These are phyloP conservation scores for Fomitopsis pinicola DNA, from an alignment of 1,284 basidiomycete genomes.

Conservation along the genomic window DNA sequence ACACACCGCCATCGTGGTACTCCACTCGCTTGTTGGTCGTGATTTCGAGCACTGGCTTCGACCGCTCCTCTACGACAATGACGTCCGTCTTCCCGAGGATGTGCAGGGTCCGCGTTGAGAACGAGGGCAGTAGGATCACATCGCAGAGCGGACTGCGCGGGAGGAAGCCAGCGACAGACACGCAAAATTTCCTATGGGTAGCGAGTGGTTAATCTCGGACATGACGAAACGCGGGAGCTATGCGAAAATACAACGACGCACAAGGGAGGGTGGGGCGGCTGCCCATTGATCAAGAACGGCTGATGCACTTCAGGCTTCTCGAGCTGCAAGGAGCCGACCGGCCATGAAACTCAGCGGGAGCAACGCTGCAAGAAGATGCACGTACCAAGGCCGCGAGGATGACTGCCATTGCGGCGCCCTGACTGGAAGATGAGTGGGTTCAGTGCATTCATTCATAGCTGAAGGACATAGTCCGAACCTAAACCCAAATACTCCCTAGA, in stretches of 20 bases:
- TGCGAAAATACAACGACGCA: slow-evolving; percentile 24
- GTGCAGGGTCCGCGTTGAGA: slow-evolving; percentile 74
- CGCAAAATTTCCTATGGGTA: slow-evolving; percentile 56
- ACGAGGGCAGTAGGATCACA: slow-evolving; percentile 53
- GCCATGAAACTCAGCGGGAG: background rate
- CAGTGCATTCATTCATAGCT: background rate
- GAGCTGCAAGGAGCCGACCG: slow-evolving; percentile 29
- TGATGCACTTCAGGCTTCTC: slow-evolving; percentile 55
- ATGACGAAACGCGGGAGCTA: background rate
- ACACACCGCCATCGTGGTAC: slow-evolving; percentile 70
- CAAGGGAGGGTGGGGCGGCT: slow-evolving; percentile 67
- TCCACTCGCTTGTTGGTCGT: slow-evolving; percentile 62
- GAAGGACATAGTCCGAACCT: slow-evolving; percentile 36
- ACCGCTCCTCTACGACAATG: slow-evolving; percentile 72
- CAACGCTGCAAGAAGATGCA: slow-evolving; percentile 3
- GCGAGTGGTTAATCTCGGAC: background rate
- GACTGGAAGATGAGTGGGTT: slow-evolving; percentile 36
- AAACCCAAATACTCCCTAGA: slow-evolving; percentile 80
- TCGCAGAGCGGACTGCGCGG: slow-evolving; percentile 46
- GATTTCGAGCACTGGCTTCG: slow-evolving; percentile 54
- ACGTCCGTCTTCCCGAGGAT: slow-evolving; percentile 80
- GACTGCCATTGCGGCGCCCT: slow-evolving; percentile 80
- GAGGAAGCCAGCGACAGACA: slow-evolving; percentile 67
- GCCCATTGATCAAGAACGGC: slow-evolving; percentile 61
- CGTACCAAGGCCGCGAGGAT: slow-evolving; percentile 70